Base-by-base conservation (phyloP, 78 protist species). In the Dictyostelium citrinum region DNA sequence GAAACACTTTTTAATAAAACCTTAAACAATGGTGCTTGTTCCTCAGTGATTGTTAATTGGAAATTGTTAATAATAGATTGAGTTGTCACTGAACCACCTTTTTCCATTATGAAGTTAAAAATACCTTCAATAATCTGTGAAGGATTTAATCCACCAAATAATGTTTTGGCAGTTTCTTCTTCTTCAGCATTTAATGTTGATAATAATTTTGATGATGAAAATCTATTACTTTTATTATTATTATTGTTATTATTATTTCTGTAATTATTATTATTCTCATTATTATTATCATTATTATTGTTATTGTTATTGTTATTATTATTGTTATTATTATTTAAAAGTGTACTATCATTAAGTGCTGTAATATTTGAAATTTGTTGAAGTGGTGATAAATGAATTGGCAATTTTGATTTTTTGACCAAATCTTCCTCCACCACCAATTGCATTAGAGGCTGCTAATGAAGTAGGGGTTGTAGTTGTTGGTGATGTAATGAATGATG, bases 91-190 rank as follows among this genome's bases (percentile, higher is more conserved):
- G 84, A 79, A 2, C 93, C 93, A 46, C 85, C 85, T 67, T 78
- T 88, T 2, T 33, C 55, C 45, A 88, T 78, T 5, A 88, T 46
- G n/a, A 88, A 88, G 33, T 76, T 70, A 46, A 61, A 88, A 2
- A 88, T 88, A 11, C 33, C 22, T 78, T 88, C 85, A 2, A 88
- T 88, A 67, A 88, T 88, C 37, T 78, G 72, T 17, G 31, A 29
- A 22, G 84, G 61, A 8, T 88, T 88, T 55, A 88, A 33, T 5
- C 85, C 93, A 27, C 92, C 92, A 78, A 88, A 88, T n/a, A 88
- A n/a, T 20, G 29, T 55, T 39, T 70, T 77, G 1, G 93, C 93
- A 29, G 29, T 43, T 43, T 78, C 85, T 20, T 43, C 85, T 6
- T 88, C 93, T 49, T 76, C 79, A 29, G 31, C 37, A 74, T 29